Base-by-base conservation (phyloP, 352 stramenopile genomes). In the Globisporangium cylindrosporum region DNA sequence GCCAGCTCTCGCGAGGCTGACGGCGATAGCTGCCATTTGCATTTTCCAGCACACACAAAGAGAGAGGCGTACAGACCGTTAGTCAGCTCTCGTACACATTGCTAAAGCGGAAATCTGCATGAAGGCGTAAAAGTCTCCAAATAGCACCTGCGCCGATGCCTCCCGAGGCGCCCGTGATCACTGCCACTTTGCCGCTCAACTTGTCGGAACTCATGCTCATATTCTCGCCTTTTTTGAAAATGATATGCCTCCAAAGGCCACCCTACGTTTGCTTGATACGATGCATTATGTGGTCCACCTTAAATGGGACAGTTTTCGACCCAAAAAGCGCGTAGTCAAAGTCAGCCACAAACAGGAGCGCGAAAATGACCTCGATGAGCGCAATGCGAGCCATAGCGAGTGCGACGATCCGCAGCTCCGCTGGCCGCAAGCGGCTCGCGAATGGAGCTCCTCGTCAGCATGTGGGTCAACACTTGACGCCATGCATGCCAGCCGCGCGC, bases 141-240 rank as follows among this genome's bases (percentile, higher is more conserved):
- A 22, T n/a, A 5, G 18, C 38, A 85, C 78, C 80, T 57, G 81
- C 81, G 38, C 93, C 92, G 63, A 98, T 97, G 46, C 93, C 93
- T 10, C 80, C 91, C 0, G 91, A 96, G 7, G 91, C 93, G 56
- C 92, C 92, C 22, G 91, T 95, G 55, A 98, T 86, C 51, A 97
- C 73, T 6, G 82, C 91, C 59, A 97, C 85, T 72, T 97, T 96
- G 46, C 76, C 75, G 14, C 67, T 70, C 63, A 98, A 75, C 32
- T 75, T 48, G 63, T 69, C 63, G 5, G 38, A 60, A 8, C 46
- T 67, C 15, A 20, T 67, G 7, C 32, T 62, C 22, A 4, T 55
- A 25, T 53, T 51, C 27, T 29, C 27, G 36, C 25, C 34, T 32
- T 29, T 18, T 38, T 5, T 20, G 20, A n/a, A 59, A 60, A 60